Evolutionary conservation across 768 basidiomycete species (phyloP).

Genomic region (Thelephora ganbajun): DNA sequence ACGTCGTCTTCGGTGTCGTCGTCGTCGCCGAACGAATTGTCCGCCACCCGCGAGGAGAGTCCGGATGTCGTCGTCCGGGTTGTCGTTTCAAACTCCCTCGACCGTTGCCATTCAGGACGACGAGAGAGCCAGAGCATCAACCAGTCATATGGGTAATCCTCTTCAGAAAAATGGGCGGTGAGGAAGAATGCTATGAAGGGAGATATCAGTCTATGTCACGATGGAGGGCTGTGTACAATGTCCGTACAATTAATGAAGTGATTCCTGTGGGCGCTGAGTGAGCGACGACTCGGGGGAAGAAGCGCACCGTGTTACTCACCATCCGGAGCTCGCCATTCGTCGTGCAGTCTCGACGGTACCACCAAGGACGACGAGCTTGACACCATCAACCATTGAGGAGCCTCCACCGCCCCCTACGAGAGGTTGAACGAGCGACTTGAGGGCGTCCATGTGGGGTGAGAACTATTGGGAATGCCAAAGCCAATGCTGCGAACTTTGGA

Average conservation of each 20-base stretch:
- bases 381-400: constrained; percentile 74
- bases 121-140: constrained; percentile 84
- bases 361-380: constrained; percentile 82
- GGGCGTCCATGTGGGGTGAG: constrained; percentile 48
- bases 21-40: constrained; percentile 46
- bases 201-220: constrained; percentile 2
- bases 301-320: constrained; percentile 31
- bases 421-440: constrained; percentile 72
- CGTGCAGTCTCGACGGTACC: constrained; percentile 81
- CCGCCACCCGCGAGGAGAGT: constrained; percentile 30
- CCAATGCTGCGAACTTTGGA: constrained; percentile 23
- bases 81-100: constrained; percentile 81
- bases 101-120: constrained; percentile 79
- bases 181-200: constrained; percentile 38
- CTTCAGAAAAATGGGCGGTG: constrained; percentile 81
- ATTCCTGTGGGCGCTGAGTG: constrained; percentile 32
- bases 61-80: constrained; percentile 58
- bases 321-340: constrained; percentile 69
- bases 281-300: constrained; percentile 6
- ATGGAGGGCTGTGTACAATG: neutral
- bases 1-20: constrained; percentile 29
- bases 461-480: constrained; percentile 14
- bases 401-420: constrained; percentile 56
- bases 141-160: constrained; percentile 87
- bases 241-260: constrained; percentile 79